Base-by-base conservation (phyloP, 768 basidiomycete species). In the Russula foetens region DNA sequence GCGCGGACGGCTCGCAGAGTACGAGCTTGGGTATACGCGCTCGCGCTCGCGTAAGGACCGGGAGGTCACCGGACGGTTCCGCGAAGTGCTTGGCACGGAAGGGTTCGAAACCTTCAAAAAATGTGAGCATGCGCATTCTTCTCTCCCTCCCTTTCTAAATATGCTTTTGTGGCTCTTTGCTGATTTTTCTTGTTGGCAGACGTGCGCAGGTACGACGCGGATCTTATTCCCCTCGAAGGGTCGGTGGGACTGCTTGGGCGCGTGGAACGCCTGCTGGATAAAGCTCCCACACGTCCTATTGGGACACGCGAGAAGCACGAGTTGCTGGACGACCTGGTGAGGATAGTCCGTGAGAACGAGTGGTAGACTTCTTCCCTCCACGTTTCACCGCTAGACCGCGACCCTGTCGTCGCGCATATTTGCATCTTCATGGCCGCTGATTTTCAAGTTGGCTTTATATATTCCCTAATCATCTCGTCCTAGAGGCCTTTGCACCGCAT, bases 141-240 rank as follows among this genome's bases (percentile, higher is more conserved):
- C 47, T 29, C 7, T 26, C 38, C 43, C 8, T 7, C 31, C 9
- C 9, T 33, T 33, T 33, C 31, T 5, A 9, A 33, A 33, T 5
- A 33, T 35, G 35, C 8, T 12, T 35, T 35, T 44, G n/a, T n/a
- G n/a, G n/a, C n/a, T n/a, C n/a, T 4, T 28, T 24, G 15, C 24
- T 51, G 39, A 46, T 19, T 5, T 38, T 14, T 39, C n/a, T 9
- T 53, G 41, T 7, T 29, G 47, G 7, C 63, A 90, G 88, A 87
- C 72, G 84, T 90, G 17, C 83, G 83, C 69, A 82, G 82, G 61
- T 90, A 86, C 67, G 88, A 90, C 69, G 84, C 84, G 21, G 81
- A 85, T 62, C 76, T 81, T 45, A 90, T 91, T 49, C 84, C 86
- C 3, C 83, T 90, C 52, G 86, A 90, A 59, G 88, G 88, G 17